Percentiles rank a stretch among this genome's conserved stretches.
Conservation (phyloP, 2,329 filamentous ascomycete species). For the Cytospora mali region DNA sequence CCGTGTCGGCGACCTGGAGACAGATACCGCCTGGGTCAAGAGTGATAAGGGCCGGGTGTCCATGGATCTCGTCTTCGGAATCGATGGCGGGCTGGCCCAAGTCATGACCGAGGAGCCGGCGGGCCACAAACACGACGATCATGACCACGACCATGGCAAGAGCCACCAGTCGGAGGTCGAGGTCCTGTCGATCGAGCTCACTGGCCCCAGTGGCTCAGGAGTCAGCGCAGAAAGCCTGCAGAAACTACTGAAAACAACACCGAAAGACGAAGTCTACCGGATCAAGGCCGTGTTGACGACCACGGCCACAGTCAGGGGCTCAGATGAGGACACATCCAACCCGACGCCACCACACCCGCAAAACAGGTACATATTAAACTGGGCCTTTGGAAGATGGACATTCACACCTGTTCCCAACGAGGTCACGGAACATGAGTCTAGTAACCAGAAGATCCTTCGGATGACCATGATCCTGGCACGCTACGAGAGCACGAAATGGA, state of each 20-base stretch:
- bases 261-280: constrained; percentile 92
- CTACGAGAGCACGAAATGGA: constrained; percentile 76
- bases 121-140: constrained; percentile 42
- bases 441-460: constrained; percentile 59
- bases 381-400: constrained; percentile 96
- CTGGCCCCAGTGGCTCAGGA: constrained; percentile 42
- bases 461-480: constrained; percentile 77
- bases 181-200: constrained; percentile 79
- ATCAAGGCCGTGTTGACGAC: constrained; percentile 75
- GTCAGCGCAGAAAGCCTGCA: constrained; percentile 66
- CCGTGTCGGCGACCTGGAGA: constrained; percentile 76
- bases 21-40: constrained; percentile 83
- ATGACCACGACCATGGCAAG: constrained; percentile 48
- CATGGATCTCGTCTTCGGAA: constrained; percentile 79
- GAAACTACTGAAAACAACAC: constrained; percentile 68
- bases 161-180: constrained; percentile 86
- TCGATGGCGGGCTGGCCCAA: constrained; percentile 78
- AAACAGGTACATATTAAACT: constrained; percentile 85
- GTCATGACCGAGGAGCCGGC: constrained; percentile 49
- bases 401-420: constrained; percentile 64
- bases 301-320: constrained; percentile 49
- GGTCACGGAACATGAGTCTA: constrained; percentile 55
- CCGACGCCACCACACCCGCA: constrained; percentile 35
- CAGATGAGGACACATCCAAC: constrained; percentile 50
- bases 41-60: constrained; percentile 79